Base-by-base conservation (phyloP, 331 rosid species). In the Telfairia occidentalis region DNA sequence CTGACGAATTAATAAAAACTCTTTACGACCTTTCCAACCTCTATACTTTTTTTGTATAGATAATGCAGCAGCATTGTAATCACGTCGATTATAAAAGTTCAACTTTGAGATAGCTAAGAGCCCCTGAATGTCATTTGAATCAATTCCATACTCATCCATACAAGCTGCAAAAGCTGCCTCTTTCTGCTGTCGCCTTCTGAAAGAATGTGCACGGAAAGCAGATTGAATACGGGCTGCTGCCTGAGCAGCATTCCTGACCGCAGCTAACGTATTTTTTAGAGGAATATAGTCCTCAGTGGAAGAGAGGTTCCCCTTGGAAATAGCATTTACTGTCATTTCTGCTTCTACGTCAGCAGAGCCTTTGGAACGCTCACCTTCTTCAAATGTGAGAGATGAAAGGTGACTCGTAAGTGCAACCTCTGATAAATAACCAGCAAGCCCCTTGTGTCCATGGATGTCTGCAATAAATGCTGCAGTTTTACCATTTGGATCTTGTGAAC, bases 381-480 rank as follows among this genome's bases (percentile, higher is more conserved):
- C 84, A 84, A 92, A 82, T 37, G 90, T 90, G 83, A 95, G 99
- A 76, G 97, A 95, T 67, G 90, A 82, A 58, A 92, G 87, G 81
- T 95, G 99, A 78, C 93, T 90, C 54, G 90, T 92, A 57, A 95
- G 83, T 78, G 86, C 90, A 58, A 85, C 79, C 83, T 92, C 99
- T 29, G 99, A 84, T 73, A 95, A 96, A 87, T 95, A 95, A 79
- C 99, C 99, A 18, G 99, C 99, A 78, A 95, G 87, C 77, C 99
- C 99, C 81, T 87, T 87, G 73, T 92, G 96, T 71, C 97, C 93
- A 78, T 66, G 61, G 76, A 61, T 70, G 77, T 87, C 89, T 48
- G 99, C 99, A 76, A 95, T 80, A 73, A 91, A 77, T 9, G 97
- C 99, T 7, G 97, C 90, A 28, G 96, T 95, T 89, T 82, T 84